Evolutionary conservation across 805 yeast species (phyloP).

Genomic region (Candida coquimbonensis): DNA sequence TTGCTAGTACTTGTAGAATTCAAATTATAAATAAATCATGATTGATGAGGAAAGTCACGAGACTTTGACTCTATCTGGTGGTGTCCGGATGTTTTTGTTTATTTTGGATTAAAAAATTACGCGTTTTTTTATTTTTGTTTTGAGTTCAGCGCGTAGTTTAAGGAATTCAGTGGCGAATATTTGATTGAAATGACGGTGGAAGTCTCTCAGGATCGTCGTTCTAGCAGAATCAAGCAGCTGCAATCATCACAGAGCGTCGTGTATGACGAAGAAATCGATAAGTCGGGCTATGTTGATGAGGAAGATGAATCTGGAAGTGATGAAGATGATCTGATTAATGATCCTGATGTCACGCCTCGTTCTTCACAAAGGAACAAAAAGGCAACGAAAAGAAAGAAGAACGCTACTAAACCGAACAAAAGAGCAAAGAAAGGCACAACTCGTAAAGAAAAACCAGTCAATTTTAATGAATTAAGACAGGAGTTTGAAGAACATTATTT

Average conservation of each 20-base stretch:
- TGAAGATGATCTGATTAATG: slow-evolving; percentile 13
- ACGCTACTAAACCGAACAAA: neutral
- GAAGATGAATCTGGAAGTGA: slow-evolving; percentile 15
- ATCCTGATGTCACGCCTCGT: slow-evolving; percentile 5
- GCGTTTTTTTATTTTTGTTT: neutral
- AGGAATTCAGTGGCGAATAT: neutral
- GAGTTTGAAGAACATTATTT: slow-evolving; percentile 41
- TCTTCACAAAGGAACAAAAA: slow-evolving; percentile 11
- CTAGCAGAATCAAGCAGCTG: slow-evolving; percentile 15
- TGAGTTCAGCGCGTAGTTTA: neutral
- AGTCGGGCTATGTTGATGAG: slow-evolving; percentile 15
- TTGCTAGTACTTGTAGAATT: no score
- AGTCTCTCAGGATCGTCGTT: slow-evolving; percentile 14
- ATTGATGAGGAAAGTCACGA: no score
- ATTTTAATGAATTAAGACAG: slow-evolving; percentile 31
- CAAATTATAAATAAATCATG: no score
- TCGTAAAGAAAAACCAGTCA: slow-evolving; percentile 4
- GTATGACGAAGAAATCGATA: slow-evolving; percentile 18
- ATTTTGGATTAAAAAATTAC: neutral
- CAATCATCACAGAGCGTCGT: slow-evolving; percentile 15
- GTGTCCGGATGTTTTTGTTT: neutral
- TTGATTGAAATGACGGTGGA: neutral
- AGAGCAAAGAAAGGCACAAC: neutral
- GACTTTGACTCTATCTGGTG: neutral
- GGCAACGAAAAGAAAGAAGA: neutral